Conservation (phyloP, 768 basidiomycete genomes). For the Gymnopilus junonius region DNA sequence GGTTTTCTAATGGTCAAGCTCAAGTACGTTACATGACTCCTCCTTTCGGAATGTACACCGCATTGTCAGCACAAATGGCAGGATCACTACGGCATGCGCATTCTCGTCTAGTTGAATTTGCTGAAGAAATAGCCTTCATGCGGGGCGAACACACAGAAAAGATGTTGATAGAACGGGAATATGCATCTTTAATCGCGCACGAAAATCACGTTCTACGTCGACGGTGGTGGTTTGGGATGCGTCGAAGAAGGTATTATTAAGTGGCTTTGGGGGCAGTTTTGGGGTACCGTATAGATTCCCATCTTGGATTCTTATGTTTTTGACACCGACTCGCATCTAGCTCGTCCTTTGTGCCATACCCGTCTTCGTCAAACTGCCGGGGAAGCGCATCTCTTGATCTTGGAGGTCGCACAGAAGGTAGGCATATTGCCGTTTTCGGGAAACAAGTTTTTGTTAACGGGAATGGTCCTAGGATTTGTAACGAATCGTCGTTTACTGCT, state of each 20-base stretch:
- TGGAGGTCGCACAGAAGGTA: conserved; percentile 89
- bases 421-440: background rate
- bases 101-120: conserved; percentile 86
- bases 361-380: conserved; percentile 88
- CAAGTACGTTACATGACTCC: conserved; percentile 88
- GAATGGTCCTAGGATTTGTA: conserved; percentile 72
- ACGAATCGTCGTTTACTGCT: conserved; percentile 92
- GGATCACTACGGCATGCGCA: conserved; percentile 92
- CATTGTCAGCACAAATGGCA: conserved; percentile 84
- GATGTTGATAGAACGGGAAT: conserved; percentile 87
- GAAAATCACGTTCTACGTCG: conserved; percentile 80
- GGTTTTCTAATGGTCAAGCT: conserved; percentile 49
- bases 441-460: background rate
- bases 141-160: conserved; percentile 91
- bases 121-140: conserved; percentile 89
- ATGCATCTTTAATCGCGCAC: conserved; percentile 83
- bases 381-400: conserved; percentile 68
- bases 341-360: conserved; percentile 91
- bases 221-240: conserved; percentile 88
- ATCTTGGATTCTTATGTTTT: background rate
- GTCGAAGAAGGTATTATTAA: conserved; percentile 96
- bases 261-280: conserved; percentile 95
- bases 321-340: conserved; percentile 37
- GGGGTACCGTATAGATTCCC: conserved; percentile 57
- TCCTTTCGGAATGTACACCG: conserved; percentile 89